Conservation (phyloP, 2,329 filamentous ascomycete species). For the Talaromyces islandicus region DNA sequence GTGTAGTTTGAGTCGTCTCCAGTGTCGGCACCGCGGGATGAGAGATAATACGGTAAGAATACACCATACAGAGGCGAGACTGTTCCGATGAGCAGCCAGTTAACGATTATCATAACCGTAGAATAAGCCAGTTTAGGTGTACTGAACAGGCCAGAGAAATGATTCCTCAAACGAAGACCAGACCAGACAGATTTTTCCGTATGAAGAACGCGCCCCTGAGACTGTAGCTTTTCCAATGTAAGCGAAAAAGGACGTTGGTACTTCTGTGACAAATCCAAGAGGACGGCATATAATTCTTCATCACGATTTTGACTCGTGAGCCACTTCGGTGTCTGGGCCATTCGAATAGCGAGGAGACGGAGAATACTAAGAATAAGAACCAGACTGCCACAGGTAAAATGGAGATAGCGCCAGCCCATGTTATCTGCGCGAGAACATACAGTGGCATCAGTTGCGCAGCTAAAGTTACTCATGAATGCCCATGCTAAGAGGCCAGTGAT, state of each 20-base stretch:
- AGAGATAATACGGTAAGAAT: slow-evolving; percentile 2
- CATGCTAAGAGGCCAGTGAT: slow-evolving; percentile 1
- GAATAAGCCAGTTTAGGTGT: slow-evolving; percentile 3
- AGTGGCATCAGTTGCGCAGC: not conserved
- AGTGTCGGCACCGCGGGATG: slow-evolving; percentile 1
- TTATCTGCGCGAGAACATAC: not conserved
- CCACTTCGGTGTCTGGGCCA: slow-evolving; percentile 6
- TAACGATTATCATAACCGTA: slow-evolving; percentile 4
- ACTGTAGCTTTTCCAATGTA: slow-evolving; percentile 1
- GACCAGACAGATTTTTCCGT: slow-evolving; percentile 4
- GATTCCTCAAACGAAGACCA: not conserved
- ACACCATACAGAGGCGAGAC: slow-evolving; percentile 5
- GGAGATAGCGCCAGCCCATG: slow-evolving; percentile 6
- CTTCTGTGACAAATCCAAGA: not conserved
- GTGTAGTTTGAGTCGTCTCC: slow-evolving; percentile 3
- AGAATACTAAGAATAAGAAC: slow-evolving; percentile 2
- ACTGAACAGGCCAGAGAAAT: slow-evolving; percentile 2
- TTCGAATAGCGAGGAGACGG: not conserved
- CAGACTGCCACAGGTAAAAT: slow-evolving; percentile 1
- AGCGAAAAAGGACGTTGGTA: slow-evolving; percentile 1
- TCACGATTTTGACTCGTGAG: slow-evolving; percentile 1
- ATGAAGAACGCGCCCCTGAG: slow-evolving; percentile 1
- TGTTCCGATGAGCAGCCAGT: slow-evolving; percentile 5
- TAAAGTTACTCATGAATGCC: slow-evolving; percentile 2
- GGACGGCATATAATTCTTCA: not conserved